Percentiles rank a stretch among this genome's conserved stretches.
Conservation (phyloP, 164 flowering plant species). For the Annona squamosa region DNA sequence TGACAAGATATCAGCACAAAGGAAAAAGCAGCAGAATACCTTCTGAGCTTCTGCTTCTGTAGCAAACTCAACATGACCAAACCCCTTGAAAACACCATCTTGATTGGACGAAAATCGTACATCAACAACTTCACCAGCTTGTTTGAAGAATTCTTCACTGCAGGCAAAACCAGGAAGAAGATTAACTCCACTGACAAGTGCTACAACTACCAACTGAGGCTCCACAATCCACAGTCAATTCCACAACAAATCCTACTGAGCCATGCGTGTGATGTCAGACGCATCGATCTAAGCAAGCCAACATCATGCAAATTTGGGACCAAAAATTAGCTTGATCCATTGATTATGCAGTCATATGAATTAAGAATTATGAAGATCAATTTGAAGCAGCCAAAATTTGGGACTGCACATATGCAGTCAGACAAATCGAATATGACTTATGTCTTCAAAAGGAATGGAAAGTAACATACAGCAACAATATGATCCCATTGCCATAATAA, state of each 20-base stretch:
- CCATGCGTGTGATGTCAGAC: too few relatives aligned
- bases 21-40: constrained; percentile 23
- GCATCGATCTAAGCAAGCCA: too few relatives aligned
- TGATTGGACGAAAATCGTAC: constrained; percentile 47
- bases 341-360: too few relatives aligned
- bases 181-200: neutral
- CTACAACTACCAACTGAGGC: neutral
- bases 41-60: constrained; percentile 54
- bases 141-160: constrained; percentile 66
- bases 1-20: neutral
- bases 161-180: neutral
- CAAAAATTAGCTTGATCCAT: too few relatives aligned
- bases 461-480: neutral
- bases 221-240: neutral
- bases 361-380: too few relatives aligned
- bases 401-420: too few relatives aligned
- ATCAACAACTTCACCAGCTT: constrained; percentile 57
- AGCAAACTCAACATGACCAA: constrained; percentile 89
- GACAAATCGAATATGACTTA: too few relatives aligned
- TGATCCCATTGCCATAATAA: neutral
- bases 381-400: too few relatives aligned
- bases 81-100: constrained; percentile 65
- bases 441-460: too few relatives aligned
- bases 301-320: too few relatives aligned
- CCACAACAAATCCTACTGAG: too few relatives aligned